A percentile compares a stretch with the other conserved stretches of the same genome.
Conservation (phyloP, 257 asterid species). For the Handroanthus guayacan region DNA sequence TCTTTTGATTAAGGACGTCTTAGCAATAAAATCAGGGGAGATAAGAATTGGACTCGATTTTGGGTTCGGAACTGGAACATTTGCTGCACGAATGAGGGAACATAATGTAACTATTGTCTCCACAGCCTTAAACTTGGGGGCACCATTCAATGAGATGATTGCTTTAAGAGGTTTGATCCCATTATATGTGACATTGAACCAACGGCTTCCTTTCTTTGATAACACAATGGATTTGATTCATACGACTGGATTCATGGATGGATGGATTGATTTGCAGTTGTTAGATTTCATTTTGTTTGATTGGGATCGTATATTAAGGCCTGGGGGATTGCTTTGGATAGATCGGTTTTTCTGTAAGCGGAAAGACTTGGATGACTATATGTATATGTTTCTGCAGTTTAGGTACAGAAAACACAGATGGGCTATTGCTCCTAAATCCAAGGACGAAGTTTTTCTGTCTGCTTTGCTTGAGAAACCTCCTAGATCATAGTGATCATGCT, state of each 20-base stretch:
- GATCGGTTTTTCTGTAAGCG: conserved; percentile 83
- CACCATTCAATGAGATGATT: conserved; percentile 87
- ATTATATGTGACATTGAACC: conserved; percentile 71
- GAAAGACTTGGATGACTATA: conserved; percentile 76
- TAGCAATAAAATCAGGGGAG: conserved; percentile 65
- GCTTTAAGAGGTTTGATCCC: conserved; percentile 86
- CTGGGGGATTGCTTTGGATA: conserved; percentile 88
- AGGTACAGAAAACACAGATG: conserved; percentile 87
- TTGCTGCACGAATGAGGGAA: conserved; percentile 89
- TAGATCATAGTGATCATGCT: conserved; percentile 57
- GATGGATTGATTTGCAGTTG: conserved; percentile 83
- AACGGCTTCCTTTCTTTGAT: conserved; percentile 87
- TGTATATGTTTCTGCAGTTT: conserved; percentile 92
- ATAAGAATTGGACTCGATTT: conserved; percentile 76
- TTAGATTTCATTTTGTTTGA: conserved; percentile 84
- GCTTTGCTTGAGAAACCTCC: conserved; percentile 92
- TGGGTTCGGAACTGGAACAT: conserved; percentile 85
- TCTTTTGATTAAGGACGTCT: conserved; percentile 60
- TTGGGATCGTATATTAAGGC: conserved; percentile 91
- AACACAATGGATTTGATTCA: conserved; percentile 92
- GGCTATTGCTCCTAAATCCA: conserved; percentile 77
- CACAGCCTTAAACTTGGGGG: conserved; percentile 82
- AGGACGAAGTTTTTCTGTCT: conserved; percentile 80
- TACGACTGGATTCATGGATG: conserved; percentile 86
- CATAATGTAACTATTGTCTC: conserved; percentile 72